Evolutionary conservation across 495 filamentous ascomycete species (phyloP), one percentile per base, ranked within the genome.

Genomic region (Aspergillus steynii): DNA sequence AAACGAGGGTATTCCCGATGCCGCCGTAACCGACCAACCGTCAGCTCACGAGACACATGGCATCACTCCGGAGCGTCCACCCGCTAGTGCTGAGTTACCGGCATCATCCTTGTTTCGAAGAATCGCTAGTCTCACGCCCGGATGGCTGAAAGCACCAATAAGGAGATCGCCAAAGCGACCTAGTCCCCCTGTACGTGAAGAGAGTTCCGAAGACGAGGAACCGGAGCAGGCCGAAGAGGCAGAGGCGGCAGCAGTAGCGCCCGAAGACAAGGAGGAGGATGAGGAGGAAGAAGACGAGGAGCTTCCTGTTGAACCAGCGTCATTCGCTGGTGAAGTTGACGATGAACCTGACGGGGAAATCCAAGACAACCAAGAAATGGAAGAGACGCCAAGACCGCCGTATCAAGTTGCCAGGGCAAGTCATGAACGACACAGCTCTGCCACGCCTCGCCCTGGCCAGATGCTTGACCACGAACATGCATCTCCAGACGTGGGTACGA

Each of bases 81-180:
- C 52, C 31, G 56, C 62, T 25, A 63, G 57, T 34, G 62, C 52
- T 10, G 57, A 71, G 8, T 62, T 49, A 20, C 70, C 66, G 50
- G 61, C 64, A 60, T 74, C 75, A 59, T 73, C 77, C 54, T 78
- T 74, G 77, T 73, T 76, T 53, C 65, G 71, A 50, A 67, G 56
- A 64, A 72, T 80, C 50, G 73, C 73, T n/a, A 75, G 66, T 60
- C 59, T 77, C 49, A 80, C 75, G 1, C 77, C 77, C 12, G 64
- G 68, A 61, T 80, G 77, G 77, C 57, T 78, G 58, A 77, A 72
- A 70, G 71, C 73, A 9, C 75, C 77, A 4, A 56, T 50, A 4
- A 56, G 58, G 48, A 60, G 55, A 27, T 61, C 67, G 3, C 61
- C 66, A 55, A 64, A 71, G 34, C 63, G 59, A 20, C 59, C 61